A percentile compares a stretch with the other conserved stretches of the same genome.
phyloP scores from a whole-genome alignment of 345 rosid genomes.

The Citrus reticulata region DNA sequence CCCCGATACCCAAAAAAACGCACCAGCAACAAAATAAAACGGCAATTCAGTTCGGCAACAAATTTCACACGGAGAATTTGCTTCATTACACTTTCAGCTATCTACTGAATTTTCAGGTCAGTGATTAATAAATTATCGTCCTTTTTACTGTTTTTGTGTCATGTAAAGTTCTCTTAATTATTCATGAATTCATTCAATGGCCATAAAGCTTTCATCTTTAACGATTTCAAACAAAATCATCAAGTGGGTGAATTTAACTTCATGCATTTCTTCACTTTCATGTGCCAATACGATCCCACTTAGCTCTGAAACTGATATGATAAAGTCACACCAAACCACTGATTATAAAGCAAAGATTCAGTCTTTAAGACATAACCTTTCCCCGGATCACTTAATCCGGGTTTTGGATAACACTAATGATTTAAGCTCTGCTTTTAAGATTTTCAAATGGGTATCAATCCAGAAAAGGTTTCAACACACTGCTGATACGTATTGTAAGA shows the following conservation, averaged over 20 bases:
- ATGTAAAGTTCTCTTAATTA: background rate
- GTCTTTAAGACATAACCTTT: slow-evolving; percentile 26
- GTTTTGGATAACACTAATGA: slow-evolving; percentile 39
- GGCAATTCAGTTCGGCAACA: too few relatives aligned
- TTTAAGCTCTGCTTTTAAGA: slow-evolving; percentile 35
- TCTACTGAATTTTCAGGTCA: slow-evolving; percentile 15
- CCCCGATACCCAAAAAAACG: too few relatives aligned
- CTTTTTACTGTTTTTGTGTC: background rate
- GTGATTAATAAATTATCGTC: background rate
- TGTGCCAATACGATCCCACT: slow-evolving; percentile 22
- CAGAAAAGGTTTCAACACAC: slow-evolving; percentile 44
- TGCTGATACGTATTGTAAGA: slow-evolving; percentile 37
- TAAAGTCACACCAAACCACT: background rate
- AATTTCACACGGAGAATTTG: too few relatives aligned
- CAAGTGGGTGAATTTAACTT: slow-evolving; percentile 22
- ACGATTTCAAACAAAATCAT: slow-evolving; percentile 26
- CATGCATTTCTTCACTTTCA: slow-evolving; percentile 31
- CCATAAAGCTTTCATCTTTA: slow-evolving; percentile 28
- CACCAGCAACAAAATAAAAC: too few relatives aligned
- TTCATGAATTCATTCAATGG: slow-evolving; percentile 23
- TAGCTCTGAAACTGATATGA: slow-evolving; percentile 14
- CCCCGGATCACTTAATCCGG: slow-evolving; percentile 36
- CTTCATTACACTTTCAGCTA: too few relatives aligned
- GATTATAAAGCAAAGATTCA: slow-evolving; percentile 35
- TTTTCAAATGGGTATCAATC: slow-evolving; percentile 51